Percentiles rank a stretch among this genome's conserved stretches.
Evolutionary conservation across 257 asterid genomes (phyloP).

Genomic region (Capsicum chinense): DNA sequence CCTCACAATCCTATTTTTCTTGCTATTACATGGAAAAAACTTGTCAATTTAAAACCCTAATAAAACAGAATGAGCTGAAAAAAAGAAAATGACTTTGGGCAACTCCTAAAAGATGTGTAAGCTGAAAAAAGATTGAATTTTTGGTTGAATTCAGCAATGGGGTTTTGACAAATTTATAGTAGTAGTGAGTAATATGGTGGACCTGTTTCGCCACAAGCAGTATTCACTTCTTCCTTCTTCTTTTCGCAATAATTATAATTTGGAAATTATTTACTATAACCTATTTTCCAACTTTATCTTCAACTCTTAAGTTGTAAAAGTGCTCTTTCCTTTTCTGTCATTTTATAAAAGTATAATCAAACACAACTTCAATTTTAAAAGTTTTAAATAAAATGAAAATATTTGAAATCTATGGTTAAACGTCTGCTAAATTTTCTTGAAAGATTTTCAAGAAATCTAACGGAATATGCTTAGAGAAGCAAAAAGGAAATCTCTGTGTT

Average conservation of each 20-base stretch:
- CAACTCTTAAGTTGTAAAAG: no score
- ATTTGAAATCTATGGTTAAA: not conserved
- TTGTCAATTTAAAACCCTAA: not conserved
- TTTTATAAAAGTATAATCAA: not conserved
- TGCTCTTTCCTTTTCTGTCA: no score
- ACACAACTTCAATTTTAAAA: not conserved
- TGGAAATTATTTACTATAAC: not conserved
- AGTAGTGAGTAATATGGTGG: conserved; percentile 1
- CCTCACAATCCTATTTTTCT: not conserved
- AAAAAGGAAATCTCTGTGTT: not conserved
- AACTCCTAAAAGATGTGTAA: not conserved
- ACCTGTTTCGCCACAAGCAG: not conserved
- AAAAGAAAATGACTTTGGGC: not conserved
- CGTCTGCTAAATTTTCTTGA: not conserved
- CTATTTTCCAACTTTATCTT: no score
- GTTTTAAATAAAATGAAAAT: not conserved
- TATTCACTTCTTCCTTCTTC: not conserved
- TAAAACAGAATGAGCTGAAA: not conserved
- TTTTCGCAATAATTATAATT: not conserved
- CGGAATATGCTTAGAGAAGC: conserved; percentile 20
- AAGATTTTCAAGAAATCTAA: not conserved
- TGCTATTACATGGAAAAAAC: not conserved
- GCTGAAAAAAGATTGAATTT: conserved; percentile 1
- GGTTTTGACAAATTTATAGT: not conserved
- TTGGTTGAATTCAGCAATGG: conserved; percentile 13